Evolutionary conservation across 768 basidiomycete species (phyloP), one percentile per base, ranked within the genome.

Genomic region (Phaffia australis): DNA sequence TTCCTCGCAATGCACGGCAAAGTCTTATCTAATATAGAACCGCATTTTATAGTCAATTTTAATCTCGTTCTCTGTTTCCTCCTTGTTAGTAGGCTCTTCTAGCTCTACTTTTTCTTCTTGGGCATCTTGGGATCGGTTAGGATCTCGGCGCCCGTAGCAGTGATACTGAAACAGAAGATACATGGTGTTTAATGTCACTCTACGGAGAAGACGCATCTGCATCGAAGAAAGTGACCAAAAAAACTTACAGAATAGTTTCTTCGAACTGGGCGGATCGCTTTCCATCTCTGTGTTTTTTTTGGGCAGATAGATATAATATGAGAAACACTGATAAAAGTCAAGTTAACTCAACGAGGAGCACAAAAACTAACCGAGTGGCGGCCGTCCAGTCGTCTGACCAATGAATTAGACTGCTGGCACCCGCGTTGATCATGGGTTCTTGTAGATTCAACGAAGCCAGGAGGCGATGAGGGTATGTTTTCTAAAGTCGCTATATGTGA

Each of bases 381-480:
- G 93, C 90, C 2, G 94, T 98, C 94, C 94, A 98, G 73, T 90
- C 86, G 75, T 94, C 91, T 42, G 87, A 86, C 92, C 92, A 76
- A 69, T 75, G 74, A 29, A 72, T 72, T 9, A 77, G 70, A 52
- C 71, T 72, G 49, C 72, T 69, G 15, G 81, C 80, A 6, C 93
- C 93, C 23, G 89, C 76, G 75, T 97, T 97, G 71, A 95, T 85
- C 93, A 97, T 97, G 83, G 94, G 76, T 60, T 72, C 72, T 58
- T 64, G 18, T 48, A 66, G 67, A 68, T 48, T 46, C 15, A 54
- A 5, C 9, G 48, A 57, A 9, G 50, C 21, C 42, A 56, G 61
- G 51, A 7, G 14, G n/a, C 8, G 21, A 42, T 29, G 29, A 54
- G 46, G 48, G 35, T 54, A 64, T 21, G 8, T 65, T 15, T 42